Conservation (phyloP, 805 yeast species). For the Isabelozyma gotoi region DNA sequence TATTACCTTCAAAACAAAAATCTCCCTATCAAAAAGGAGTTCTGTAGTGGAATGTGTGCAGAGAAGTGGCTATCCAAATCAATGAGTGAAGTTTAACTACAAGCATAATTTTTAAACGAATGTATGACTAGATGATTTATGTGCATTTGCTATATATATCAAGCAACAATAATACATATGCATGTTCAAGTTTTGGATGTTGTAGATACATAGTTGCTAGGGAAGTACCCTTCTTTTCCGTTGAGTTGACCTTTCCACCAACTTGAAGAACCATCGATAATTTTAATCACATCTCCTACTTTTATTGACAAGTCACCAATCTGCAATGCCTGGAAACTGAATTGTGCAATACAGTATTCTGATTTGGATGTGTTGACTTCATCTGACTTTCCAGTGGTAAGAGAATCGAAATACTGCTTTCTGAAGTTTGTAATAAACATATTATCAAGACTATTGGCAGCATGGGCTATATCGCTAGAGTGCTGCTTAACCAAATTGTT, state of each 20-base stretch:
- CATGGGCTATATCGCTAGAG: constrained; percentile 6
- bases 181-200: too few species aligned
- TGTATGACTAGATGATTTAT: neutral
- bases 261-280: constrained; percentile 28
- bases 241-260: constrained; percentile 40
- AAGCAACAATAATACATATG: too few species aligned
- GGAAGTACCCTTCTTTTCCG: constrained; percentile 24
- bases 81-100: neutral
- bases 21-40: constrained; percentile 54
- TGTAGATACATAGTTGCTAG: constrained; percentile 27
- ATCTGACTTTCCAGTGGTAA: constrained; percentile 6
- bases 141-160: too few species aligned
- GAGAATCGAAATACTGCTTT: constrained; percentile 15
- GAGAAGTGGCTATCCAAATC: constrained; percentile 16
- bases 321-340: constrained; percentile 33
- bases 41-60: constrained; percentile 54
- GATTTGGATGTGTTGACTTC: neutral
- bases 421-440: constrained; percentile 23
- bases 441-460: constrained; percentile 11
- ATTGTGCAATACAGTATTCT: constrained; percentile 38
- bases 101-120: neutral
- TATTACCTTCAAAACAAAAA: constrained; percentile 49
- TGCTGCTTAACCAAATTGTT: constrained; percentile 4
- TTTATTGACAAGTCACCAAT: constrained; percentile 43
- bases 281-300: constrained; percentile 42